These are phyloP conservation scores for Tuctoria greenei DNA, from an alignment of 176 grass and related monocot genomes.

Conservation along the genomic window DNA sequence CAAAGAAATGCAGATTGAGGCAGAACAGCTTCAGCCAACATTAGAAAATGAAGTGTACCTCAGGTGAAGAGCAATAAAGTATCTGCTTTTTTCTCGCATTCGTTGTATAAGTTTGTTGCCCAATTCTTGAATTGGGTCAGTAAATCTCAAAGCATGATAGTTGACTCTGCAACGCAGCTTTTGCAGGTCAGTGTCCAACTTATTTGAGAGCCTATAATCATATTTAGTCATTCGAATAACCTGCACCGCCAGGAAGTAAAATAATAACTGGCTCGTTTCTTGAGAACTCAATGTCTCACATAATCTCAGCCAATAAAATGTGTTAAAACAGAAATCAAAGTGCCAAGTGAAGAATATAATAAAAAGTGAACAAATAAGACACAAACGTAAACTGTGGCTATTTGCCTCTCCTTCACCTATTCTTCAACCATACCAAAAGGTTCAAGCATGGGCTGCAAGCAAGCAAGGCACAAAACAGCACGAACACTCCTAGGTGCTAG, in stretches of 20 bases:
- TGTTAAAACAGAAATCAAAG: slow-evolving; percentile 8
- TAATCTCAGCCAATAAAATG: background rate
- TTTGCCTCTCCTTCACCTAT: too few relatives aligned
- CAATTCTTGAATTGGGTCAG: slow-evolving; percentile 70
- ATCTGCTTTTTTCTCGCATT: slow-evolving; percentile 76
- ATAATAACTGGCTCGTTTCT: slow-evolving; percentile 28
- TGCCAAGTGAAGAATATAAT: slow-evolving; percentile 11
- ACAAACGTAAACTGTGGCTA: background rate
- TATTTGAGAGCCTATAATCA: slow-evolving; percentile 94
- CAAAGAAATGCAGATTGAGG: slow-evolving; percentile 16
- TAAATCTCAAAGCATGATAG: slow-evolving; percentile 86
- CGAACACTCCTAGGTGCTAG: too few relatives aligned
- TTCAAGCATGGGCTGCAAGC: too few relatives aligned
- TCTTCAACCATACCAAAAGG: too few relatives aligned
- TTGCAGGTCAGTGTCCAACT: slow-evolving; percentile 81
- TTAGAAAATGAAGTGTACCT: slow-evolving; percentile 47
- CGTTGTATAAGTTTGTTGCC: slow-evolving; percentile 60
- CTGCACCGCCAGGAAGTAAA: slow-evolving; percentile 48
- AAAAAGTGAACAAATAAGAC: background rate
- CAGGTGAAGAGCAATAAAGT: slow-evolving; percentile 97
- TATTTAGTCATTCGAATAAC: slow-evolving; percentile 93
- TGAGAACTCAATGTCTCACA: slow-evolving; percentile 7
- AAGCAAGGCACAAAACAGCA: too few relatives aligned
- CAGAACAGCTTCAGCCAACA: slow-evolving; percentile 12
- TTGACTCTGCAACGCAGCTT: slow-evolving; percentile 91